Evolutionary conservation across 1,284 basidiomycete genomes (phyloP).

Genomic region (Cystobasidium sp.): DNA sequence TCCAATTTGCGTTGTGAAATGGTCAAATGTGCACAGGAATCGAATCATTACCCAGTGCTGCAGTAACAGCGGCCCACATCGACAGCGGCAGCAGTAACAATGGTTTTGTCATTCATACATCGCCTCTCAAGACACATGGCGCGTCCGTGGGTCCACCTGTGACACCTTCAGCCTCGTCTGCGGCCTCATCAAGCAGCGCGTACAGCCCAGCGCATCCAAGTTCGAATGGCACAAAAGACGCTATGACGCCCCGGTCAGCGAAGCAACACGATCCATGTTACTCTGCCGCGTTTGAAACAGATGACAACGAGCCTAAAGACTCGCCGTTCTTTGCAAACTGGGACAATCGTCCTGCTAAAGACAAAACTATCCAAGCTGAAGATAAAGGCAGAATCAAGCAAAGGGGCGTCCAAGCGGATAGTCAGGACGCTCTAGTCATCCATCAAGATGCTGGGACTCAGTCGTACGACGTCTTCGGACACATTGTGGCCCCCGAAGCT

Average conservation of each 20-base stretch:
- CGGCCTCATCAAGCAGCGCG: slow-evolving; percentile 8
- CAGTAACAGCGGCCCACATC: no score
- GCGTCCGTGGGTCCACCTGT: background rate
- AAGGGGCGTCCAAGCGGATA: no score
- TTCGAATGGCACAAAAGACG: slow-evolving; percentile 18
- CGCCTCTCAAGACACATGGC: background rate
- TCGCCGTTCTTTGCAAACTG: slow-evolving; percentile 12
- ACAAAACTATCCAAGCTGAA: background rate
- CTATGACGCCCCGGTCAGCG: slow-evolving; percentile 25
- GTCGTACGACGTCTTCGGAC: background rate
- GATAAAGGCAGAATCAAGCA: background rate
- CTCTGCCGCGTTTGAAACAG: background rate
- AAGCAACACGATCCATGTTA: background rate
- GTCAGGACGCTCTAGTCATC: no score
- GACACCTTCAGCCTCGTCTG: slow-evolving; percentile 6
- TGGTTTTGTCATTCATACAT: background rate
- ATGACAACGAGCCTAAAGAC: background rate
- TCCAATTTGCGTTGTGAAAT: background rate
- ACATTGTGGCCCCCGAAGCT: background rate
- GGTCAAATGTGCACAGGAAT: no score
- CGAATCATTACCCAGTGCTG: no score
- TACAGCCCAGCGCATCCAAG: slow-evolving; percentile 14
- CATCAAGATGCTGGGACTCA: background rate
- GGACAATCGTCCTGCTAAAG: background rate
- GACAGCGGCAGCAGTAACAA: no score